Conservation (phyloP, 345 rosid species). For the Citrus trifoliata region DNA sequence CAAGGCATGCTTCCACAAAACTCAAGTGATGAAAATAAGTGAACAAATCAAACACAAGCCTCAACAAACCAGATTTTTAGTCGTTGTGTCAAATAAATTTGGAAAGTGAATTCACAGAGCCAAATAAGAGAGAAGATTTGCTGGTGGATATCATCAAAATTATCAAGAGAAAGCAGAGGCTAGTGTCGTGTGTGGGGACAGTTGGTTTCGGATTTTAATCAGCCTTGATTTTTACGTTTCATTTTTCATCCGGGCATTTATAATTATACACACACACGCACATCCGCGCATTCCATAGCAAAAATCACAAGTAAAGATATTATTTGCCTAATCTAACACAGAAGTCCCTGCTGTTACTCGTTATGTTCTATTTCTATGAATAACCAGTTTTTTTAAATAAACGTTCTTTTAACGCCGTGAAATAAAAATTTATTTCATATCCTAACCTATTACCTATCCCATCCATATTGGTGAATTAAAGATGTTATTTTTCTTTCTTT, state of each 20-base stretch:
- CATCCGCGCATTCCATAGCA: background rate
- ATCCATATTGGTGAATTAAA: no score
- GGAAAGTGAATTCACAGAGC: background rate
- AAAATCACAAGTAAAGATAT: background rate
- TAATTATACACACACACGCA: no score
- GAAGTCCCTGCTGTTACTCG: background rate
- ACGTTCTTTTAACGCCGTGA: no score
- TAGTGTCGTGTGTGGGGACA: background rate
- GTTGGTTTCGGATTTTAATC: background rate
- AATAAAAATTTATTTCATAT: no score
- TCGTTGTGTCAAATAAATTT: background rate
- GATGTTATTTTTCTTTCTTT: no score
- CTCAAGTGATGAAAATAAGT: background rate
- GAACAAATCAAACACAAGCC: background rate
- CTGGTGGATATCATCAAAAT: background rate
- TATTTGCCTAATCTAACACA: background rate
- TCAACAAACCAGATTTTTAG: background rate
- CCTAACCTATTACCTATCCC: no score
- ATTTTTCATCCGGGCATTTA: background rate
- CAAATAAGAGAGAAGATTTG: background rate
- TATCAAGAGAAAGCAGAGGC: background rate
- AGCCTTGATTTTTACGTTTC: background rate
- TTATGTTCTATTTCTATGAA: no score
- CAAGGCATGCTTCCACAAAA: slow-evolving; percentile 15
- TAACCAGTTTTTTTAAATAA: no score